phyloP scores from a whole-genome alignment of 192 early-diverging fungal species.

The Paraglomus occultum region DNA sequence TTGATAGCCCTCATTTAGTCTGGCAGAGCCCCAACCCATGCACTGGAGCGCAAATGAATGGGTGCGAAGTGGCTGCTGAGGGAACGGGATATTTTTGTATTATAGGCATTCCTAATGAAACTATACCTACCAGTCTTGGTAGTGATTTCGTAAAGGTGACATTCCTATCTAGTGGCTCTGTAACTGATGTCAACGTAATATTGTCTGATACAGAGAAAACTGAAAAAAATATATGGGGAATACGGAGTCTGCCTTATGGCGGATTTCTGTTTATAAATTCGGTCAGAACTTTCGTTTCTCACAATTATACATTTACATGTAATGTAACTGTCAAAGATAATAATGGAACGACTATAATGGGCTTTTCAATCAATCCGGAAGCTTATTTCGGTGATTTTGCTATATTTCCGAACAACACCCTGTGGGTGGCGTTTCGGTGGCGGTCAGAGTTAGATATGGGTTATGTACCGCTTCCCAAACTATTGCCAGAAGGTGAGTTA shows the following conservation, averaged over 20 bases:
- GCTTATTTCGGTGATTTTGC: background rate
- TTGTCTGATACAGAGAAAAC: too few relatives aligned
- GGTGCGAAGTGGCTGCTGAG: background rate
- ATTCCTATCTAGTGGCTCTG: slow-evolving; percentile 8
- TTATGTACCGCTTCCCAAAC: too few relatives aligned
- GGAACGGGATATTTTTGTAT: background rate
- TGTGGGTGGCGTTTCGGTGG: background rate
- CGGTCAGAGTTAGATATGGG: too few relatives aligned
- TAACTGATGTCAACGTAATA: background rate
- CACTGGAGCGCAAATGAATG: background rate
- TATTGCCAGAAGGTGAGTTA: too few relatives aligned
- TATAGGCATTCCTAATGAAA: background rate
- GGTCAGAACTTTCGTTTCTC: too few relatives aligned
- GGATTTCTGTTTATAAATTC: background rate
- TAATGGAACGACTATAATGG: too few relatives aligned
- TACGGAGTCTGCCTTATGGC: background rate
- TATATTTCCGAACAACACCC: background rate
- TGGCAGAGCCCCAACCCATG: background rate
- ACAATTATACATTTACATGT: too few relatives aligned
- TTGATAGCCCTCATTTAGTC: background rate
- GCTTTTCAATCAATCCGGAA: too few relatives aligned
- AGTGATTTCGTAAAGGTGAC: background rate
- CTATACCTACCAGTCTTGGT: background rate
- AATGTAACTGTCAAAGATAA: too few relatives aligned
- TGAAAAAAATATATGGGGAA: background rate